Base-by-base conservation (phyloP, 805 yeast species). In the Lachancea thermotolerans region DNA sequence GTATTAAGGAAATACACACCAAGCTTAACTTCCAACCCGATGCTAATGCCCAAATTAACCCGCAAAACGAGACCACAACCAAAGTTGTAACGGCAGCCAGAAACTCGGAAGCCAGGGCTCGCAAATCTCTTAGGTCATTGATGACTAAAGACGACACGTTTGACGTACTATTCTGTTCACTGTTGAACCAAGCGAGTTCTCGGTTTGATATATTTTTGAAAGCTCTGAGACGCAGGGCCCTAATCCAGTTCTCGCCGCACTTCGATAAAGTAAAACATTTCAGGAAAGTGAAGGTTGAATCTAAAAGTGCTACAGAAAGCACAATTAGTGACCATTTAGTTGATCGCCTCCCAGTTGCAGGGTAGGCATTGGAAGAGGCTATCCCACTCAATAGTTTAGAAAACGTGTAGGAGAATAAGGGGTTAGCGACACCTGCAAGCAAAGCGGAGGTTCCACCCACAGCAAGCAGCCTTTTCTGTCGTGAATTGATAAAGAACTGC, bases 11-110 rank as follows among this genome's bases (percentile, higher is more conserved):
- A 10, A 90, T 55, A 1, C 95, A 95, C 1, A 87, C 93, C 9
- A 91, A 65, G 1, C 96, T 77, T 35, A 93, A 66, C 55, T 82
- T 85, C 98, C 98, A 93, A 0, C 96, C 96, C 10, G 73, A 60
- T 0, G 72, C 73, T 1, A 88, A 49, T 0, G 96, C 80, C 97
- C 97, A 93, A 6, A 78, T 67, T 4, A 81, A 49, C 3, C 96
- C 95, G 25, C 79, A 63, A 0, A 69, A 33, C 0, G 83, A 67
- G 39, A 88, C 71, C 0, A 79, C 67, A 2, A 75, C 41, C 34
- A 85, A 72, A 10, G 82, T 75, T 1, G 78, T 53, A 0, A 78
- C 36, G 0, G 81, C 72, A 9, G 81, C 69, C 28, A 86, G 58
- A 50, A 83, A 81, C 36, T 79, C 79, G 0, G 86, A 71, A 1